Evolutionary conservation across 345 rosid species (phyloP).

Genomic region (Microthlaspi erraticum): DNA sequence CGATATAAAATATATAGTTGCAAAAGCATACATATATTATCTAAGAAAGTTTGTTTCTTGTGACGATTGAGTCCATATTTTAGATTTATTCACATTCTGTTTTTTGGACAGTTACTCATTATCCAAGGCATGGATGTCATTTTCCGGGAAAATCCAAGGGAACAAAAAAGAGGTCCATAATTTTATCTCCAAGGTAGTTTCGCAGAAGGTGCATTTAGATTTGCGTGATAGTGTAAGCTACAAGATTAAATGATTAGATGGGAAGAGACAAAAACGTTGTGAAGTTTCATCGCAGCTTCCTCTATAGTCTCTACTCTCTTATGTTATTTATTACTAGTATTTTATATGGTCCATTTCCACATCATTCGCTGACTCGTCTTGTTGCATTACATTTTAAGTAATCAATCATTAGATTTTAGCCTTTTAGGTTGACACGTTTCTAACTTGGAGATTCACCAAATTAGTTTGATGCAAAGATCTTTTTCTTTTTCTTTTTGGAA

Average conservation of each 20-base stretch:
- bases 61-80: conserved; percentile 2
- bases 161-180: conserved; percentile 37
- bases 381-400: conserved; percentile 38
- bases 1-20: not conserved
- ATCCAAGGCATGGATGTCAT: conserved; percentile 17
- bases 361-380: conserved; percentile 10
- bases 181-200: conserved; percentile 35
- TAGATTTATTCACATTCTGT: conserved; percentile 4
- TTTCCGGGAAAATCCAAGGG: conserved; percentile 34
- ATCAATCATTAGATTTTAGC: conserved; percentile 21
- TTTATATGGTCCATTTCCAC: conserved; percentile 5
- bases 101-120: not conserved
- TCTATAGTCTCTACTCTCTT: conserved; percentile 20
- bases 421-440: conserved; percentile 15
- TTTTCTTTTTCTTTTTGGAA: too few relatives aligned
- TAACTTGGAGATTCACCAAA: conserved; percentile 7
- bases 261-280: conserved; percentile 18
- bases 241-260: conserved; percentile 34
- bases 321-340: not conserved
- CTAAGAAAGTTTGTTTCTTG: conserved; percentile 22
- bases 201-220: conserved; percentile 41
- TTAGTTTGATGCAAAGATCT: conserved; percentile 4
- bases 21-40: conserved; percentile 22
- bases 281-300: conserved; percentile 43
- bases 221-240: conserved; percentile 24